Conservation (phyloP, 768 basidiomycete genomes). For the Termitomyces sp. region DNA sequence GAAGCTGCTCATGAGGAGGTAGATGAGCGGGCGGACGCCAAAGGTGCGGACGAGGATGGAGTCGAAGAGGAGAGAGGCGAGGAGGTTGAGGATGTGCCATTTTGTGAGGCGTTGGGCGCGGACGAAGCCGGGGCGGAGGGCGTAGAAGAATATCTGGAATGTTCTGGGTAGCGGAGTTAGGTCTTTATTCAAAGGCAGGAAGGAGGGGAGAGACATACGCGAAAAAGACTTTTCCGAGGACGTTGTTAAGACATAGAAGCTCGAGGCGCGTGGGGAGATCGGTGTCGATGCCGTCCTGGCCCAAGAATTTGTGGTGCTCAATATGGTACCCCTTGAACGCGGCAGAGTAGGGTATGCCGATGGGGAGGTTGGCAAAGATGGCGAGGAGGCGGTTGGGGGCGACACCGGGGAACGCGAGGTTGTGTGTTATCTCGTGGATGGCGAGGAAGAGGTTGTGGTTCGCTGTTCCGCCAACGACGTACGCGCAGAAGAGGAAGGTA, state of each 20-base stretch:
- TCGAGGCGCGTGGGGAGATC: constrained; percentile 90
- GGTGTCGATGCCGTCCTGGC: constrained; percentile 95
- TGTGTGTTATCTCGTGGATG: constrained; percentile 98
- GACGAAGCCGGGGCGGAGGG: constrained; percentile 91
- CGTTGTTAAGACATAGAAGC: constrained; percentile 85
- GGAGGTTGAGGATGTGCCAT: constrained; percentile 84
- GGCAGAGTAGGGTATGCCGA: constrained; percentile 92
- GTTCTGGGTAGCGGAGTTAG: constrained; percentile 49
- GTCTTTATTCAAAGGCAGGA: no score
- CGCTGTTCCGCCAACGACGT: constrained; percentile 86
- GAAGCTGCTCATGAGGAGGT: constrained; percentile 87
- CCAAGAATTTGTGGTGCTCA: constrained; percentile 94
- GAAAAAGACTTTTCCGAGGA: constrained; percentile 97
- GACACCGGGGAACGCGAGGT: constrained; percentile 86
- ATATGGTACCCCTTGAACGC: constrained; percentile 97
- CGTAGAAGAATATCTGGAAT: constrained; percentile 98
- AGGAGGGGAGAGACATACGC: constrained; percentile 52
- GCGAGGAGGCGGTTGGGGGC: constrained; percentile 83
- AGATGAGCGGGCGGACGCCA: constrained; percentile 56
- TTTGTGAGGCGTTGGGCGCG: constrained; percentile 73
- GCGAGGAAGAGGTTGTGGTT: constrained; percentile 99
- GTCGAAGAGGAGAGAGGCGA: constrained; percentile 69
- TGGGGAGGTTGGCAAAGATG: constrained; percentile 89
- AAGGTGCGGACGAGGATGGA: constrained; percentile 49
- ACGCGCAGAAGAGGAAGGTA: constrained; percentile 73